Base-by-base conservation (phyloP, 805 yeast species). In the Limtongia smithiae region DNA sequence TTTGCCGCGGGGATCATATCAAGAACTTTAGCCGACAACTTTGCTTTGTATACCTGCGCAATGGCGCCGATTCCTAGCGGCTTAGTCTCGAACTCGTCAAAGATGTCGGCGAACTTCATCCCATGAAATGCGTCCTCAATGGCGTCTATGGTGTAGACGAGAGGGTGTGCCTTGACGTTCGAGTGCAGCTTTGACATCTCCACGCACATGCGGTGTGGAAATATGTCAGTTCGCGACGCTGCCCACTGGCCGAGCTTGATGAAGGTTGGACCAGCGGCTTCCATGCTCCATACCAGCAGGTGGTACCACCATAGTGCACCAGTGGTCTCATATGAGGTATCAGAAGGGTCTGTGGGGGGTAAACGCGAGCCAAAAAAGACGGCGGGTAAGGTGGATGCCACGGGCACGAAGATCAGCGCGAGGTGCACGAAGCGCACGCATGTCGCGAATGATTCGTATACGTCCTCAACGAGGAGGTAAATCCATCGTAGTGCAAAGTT, bases 51-150 rank as follows among this genome's bases (percentile, higher is more conserved):
- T 2, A 93, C 98, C 67, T 93, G 98, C 1, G 96, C 98, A 70
- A 93, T 93, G 1, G 98, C 96, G 12, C 98, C 98, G n/a, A 91
- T 91, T 1, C 98, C 98, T 5, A 90, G 69, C 0, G 97, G 97
- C 33, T 65, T 72, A 25, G 78, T 81, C 30, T 78, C 69, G 60
- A 93, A 86, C 55, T 83, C 87, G 27, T 82, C 89, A 65, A 91
- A 93, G 4, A 89, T 78, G 31, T 86, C 87, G 14, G 84, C 85
- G 54, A 89, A 77, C 21, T 33, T 18, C 7, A 72, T 68, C 60
- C 72, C 61, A 22, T 77, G 78, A 57, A 88, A 85, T 12, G 90
- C 78, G 21, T 75, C 69, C 31, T 76, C 70, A 4, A 93, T 65
- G 8, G 79, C 79, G 18, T 66, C 60, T 60, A 77, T 76, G 1